phyloP scores from a whole-genome alignment of 2,329 filamentous ascomycete species.

The Xylariaceae sp. region DNA sequence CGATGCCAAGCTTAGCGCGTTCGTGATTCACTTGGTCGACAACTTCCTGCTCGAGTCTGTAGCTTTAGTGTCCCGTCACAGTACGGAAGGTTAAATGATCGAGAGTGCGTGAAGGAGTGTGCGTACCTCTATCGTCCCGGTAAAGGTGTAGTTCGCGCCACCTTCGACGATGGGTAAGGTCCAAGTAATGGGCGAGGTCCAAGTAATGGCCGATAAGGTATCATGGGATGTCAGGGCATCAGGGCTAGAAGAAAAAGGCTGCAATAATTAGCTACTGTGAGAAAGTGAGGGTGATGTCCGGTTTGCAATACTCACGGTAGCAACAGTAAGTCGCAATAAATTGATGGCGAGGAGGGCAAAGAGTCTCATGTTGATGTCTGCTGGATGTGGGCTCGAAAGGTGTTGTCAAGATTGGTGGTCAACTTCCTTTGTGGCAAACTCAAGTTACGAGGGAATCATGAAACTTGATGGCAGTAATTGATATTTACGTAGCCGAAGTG shows the following conservation, averaged over 20 bases:
- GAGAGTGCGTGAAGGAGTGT: background rate
- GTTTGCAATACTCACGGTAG: too few species aligned
- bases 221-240: background rate
- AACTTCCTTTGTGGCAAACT: too few species aligned
- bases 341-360: background rate
- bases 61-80: background rate
- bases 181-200: background rate
- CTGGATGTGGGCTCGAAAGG: too few species aligned
- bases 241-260: background rate
- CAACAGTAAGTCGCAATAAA: background rate
- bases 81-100: background rate
- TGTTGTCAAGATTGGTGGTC: too few species aligned
- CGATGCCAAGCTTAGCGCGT: background rate
- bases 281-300: too few species aligned
- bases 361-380: too few species aligned
- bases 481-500: too few species aligned
- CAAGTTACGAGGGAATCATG: too few species aligned
- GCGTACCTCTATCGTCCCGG: background rate
- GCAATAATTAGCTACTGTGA: too few species aligned
- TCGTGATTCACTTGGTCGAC: background rate
- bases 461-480: too few species aligned
- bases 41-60: background rate
- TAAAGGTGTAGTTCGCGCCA: background rate
- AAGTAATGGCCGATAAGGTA: background rate
- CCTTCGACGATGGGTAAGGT: background rate